Evolutionary conservation across 2,329 filamentous ascomycete species (phyloP), one percentile per base, ranked within the genome.

Genomic region (Zarea fungicola): DNA sequence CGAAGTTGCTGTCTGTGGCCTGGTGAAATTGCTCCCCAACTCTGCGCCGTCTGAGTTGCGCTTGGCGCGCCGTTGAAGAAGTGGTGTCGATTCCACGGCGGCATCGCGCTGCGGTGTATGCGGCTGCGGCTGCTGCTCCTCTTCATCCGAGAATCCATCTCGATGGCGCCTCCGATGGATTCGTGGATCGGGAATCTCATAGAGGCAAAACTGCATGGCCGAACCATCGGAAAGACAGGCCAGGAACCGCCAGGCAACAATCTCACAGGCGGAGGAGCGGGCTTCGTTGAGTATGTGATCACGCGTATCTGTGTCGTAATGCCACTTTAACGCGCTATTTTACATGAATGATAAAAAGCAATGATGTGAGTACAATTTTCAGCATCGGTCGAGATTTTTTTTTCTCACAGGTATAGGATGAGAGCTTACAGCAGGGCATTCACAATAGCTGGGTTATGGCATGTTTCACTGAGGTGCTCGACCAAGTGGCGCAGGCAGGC

Each of bases 201-300:
- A 84, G 28, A 90, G 76, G 48, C 88, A 85, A 58, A 76, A 87
- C 48, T 89, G 81, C 22, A 92, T 83, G 8, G 83, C 83, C 58
- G 91, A 87, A 21, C 81, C 73, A 60, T 89, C 85, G 2, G 83
- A 84, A 26, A 90, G 70, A 48, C 81, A 81, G 14, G 81, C 81
- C 29, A 91, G 71, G 57, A 89, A 89, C 32, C 87, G 79, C 84
- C 86, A 90, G 31, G 87, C 87, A 13, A 89, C 85, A 53, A 89
- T 86, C 68, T 92, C 87, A 60, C 87, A 91, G 23, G 85, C 86
- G 60, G 81, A 80, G 18, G 84, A 85, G 47, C 87, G 77, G 13
- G 85, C 79, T 50, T 85, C 78, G 50, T 82, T 80, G 26, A 91
- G 68, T 4, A 82, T 81, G 51, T 80, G 79, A 50, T 85, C 73